phyloP scores from a whole-genome alignment of 2,329 filamentous ascomycete species.

The Gyromitra esculenta region DNA sequence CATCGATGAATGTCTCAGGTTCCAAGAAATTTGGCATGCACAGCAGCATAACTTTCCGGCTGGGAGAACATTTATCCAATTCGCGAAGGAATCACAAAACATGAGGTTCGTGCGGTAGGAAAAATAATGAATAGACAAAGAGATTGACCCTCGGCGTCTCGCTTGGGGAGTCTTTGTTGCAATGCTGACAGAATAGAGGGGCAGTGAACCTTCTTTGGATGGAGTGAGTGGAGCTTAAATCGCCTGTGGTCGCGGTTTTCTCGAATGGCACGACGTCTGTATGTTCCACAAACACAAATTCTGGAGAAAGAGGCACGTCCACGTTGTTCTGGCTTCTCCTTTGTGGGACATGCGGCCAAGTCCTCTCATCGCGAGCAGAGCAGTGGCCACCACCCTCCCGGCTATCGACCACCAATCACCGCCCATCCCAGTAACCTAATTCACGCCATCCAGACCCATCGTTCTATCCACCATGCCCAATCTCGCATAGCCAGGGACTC shows the following conservation, averaged over 20 bases:
- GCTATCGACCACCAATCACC: constrained; percentile 45
- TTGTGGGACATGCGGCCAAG: constrained; percentile 46
- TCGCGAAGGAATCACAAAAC: constrained; percentile 24
- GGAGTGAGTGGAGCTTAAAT: background rate
- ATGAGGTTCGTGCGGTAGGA: constrained; percentile 20
- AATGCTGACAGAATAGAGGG: background rate
- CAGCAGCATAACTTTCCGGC: constrained; percentile 18
- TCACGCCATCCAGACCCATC: constrained; percentile 53
- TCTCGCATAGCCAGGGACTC: constrained; percentile 52
- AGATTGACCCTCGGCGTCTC: constrained; percentile 7
- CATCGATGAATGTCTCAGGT: constrained; percentile 50
- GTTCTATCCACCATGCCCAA: constrained; percentile 48
- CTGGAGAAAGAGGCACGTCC: constrained; percentile 42
- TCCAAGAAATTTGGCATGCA: constrained; percentile 40
- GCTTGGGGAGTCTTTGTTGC: background rate
- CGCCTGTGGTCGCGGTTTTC: background rate
- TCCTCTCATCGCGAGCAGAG: constrained; percentile 46
- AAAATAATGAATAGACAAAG: constrained; percentile 45
- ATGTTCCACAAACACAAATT: constrained; percentile 45
- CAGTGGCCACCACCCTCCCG: constrained; percentile 47
- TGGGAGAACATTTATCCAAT: constrained; percentile 44
- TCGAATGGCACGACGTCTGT: constrained; percentile 24
- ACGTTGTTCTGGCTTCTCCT: constrained; percentile 41
- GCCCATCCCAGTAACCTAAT: constrained; percentile 53
- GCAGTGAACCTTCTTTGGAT: constrained; percentile 33